These are phyloP conservation scores for Ustilago sp. DNA, from an alignment of 1,284 basidiomycete species.

Conservation along the genomic window DNA sequence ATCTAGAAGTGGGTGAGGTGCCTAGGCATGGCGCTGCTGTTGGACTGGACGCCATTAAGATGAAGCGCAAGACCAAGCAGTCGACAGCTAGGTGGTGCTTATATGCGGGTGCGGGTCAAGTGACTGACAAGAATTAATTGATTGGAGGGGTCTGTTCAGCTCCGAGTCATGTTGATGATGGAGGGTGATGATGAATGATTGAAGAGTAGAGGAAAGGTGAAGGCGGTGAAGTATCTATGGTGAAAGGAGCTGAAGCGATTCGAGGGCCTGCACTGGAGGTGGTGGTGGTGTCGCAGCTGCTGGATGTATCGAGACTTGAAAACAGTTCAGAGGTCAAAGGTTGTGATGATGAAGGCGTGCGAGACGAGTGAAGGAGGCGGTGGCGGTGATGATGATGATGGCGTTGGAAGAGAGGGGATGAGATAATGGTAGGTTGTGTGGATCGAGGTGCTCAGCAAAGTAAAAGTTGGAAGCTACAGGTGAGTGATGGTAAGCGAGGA, in stretches of 20 bases:
- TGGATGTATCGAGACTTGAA: background rate
- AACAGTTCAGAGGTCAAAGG: background rate
- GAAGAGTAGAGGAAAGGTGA: background rate
- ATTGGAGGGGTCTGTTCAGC: background rate
- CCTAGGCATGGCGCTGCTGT: background rate
- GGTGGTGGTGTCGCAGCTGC: background rate
- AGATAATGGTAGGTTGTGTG: background rate
- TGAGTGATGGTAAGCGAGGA: background rate
- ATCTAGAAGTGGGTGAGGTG: constrained; percentile 2
- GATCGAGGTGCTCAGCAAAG: constrained; percentile 1
- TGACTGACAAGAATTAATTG: background rate
- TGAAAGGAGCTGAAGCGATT: background rate
- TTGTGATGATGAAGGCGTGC: background rate
- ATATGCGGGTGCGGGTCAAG: background rate
- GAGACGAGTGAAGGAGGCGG: background rate
- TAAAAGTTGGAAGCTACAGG: constrained; percentile 4
- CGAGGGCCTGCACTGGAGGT: background rate
- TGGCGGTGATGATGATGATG: constrained; percentile 5
- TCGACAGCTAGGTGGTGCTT: background rate
- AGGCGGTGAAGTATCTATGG: background rate
- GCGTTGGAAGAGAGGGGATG: background rate
- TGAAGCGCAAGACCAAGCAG: background rate
- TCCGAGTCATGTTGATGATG: background rate
- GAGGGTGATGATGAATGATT: background rate
- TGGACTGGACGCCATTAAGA: background rate